Evolutionary conservation across 2,329 filamentous ascomycete species (phyloP).

Genomic region (Fusarium sterilihyphosum): DNA sequence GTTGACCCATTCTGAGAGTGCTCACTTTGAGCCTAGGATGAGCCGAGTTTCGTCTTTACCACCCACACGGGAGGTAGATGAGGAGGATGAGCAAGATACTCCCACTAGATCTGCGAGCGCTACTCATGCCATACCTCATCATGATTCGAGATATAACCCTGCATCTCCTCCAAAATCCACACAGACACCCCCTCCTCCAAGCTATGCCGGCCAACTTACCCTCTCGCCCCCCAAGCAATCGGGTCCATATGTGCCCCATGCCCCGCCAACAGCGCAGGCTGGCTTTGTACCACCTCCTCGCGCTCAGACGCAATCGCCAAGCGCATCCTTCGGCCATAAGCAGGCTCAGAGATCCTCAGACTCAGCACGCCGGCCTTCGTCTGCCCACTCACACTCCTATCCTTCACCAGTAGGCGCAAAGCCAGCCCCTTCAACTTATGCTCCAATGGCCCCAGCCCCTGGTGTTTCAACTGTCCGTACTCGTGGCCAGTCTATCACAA

Average conservation of each 20-base stretch:
- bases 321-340: constrained; percentile 55
- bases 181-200: constrained; percentile 62
- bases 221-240: constrained; percentile 67
- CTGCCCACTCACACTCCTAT: constrained; percentile 58
- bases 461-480: constrained; percentile 48
- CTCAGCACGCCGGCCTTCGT: constrained; percentile 64
- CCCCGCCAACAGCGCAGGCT: constrained; percentile 44
- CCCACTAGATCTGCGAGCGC: constrained; percentile 42
- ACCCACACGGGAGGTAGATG: constrained; percentile 70
- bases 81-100: constrained; percentile 57
- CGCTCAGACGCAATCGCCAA: constrained; percentile 71
- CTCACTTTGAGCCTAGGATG: constrained; percentile 64
- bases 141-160: constrained; percentile 54
- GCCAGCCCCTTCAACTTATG: constrained; percentile 41
- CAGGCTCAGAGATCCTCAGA: constrained; percentile 49
- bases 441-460: constrained; percentile 31
- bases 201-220: constrained; percentile 52
- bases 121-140: constrained; percentile 38
- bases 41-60: constrained; percentile 68
- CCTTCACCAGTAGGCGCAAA: constrained; percentile 49
- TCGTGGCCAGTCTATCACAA: constrained; percentile 63
- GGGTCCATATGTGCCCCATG: constrained; percentile 60
- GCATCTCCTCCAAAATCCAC: constrained; percentile 44
- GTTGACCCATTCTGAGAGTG: constrained; percentile 71
- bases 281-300: constrained; percentile 66